Conservation (phyloP, 208 protist genomes). For the Leishmania amazonensis region DNA sequence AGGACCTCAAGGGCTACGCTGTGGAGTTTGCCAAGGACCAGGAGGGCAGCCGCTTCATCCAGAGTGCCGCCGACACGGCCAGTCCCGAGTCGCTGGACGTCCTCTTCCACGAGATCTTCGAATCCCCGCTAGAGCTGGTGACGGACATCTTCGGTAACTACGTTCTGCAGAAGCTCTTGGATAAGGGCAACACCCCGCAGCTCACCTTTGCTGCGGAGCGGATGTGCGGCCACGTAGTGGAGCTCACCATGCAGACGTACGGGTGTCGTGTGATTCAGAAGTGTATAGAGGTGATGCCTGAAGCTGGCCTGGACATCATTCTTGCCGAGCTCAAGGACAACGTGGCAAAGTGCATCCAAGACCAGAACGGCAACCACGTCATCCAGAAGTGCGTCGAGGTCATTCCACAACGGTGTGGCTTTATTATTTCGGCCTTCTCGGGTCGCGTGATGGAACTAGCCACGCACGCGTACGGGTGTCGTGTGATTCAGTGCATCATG, state of each 20-base stretch:
- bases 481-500: constrained; percentile 99
- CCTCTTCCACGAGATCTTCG: constrained; percentile 94
- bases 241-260: constrained; percentile 96
- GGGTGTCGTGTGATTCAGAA: constrained; percentile 99
- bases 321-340: constrained; percentile 95
- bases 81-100: constrained; percentile 80
- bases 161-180: constrained; percentile 98
- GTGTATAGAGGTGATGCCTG: constrained; percentile 93
- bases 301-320: constrained; percentile 83
- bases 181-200: constrained; percentile 91
- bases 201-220: constrained; percentile 77
- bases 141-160: constrained; percentile 99
- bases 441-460: constrained; percentile 95
- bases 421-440: constrained; percentile 97
- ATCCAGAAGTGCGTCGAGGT: constrained; percentile 99
- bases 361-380: constrained; percentile 99
- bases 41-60: constrained; percentile 98
- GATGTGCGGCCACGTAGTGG: constrained; percentile 92
- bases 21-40: constrained; percentile 97
- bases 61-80: constrained; percentile 94
- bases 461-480: constrained; percentile 99
- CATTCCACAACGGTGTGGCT: constrained; percentile 91
- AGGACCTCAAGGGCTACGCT: constrained; percentile 90
- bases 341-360: constrained; percentile 97
- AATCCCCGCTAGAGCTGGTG: constrained; percentile 90